Base-by-base conservation (phyloP, 257 asterid genomes). In the Gentiana macrophylla region DNA sequence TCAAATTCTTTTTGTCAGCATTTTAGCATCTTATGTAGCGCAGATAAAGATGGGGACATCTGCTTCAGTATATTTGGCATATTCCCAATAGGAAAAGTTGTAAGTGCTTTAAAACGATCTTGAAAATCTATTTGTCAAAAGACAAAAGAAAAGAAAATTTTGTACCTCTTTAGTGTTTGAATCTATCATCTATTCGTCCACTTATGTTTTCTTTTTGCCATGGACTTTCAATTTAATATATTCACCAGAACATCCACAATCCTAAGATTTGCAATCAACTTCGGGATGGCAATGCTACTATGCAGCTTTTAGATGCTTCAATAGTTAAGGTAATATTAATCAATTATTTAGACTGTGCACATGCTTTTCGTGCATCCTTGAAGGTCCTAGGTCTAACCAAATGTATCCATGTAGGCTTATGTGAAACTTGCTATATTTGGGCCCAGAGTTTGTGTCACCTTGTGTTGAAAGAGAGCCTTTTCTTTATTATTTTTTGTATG, bases 21-120 rank as follows among this genome's bases (percentile, higher is more conserved):
- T 56, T 83, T 87, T 67, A 89, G 82, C 79, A 85, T 92, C 59
- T 74, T 92, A 70, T 87, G 95, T 75, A 92, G 98, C 72, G 98
- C 86, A 66, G 97, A 92, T 72, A 77, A 62, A 71, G 93, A 77
- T 85, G 98, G 98, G 75, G 83, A 66, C 63, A 77, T 92, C 56
- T 83, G 91, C 79, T 87, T 92, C 36, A 84, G 84, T 68, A 83
- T 92, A 62, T 92, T 92, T 77, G 98, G 98, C 77, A 83, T 85
- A 75, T 92, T 92, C 70, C 94, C 82, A 59, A 77, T 92, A 49
- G 98, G 97, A 78, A 85, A 78, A 80, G 72, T 85, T 62, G 98
- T 92, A 72, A 85, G 98, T 83, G 61, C 61, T 63, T 61, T 56
- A 43, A 56, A 57, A 10, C 37, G 57, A 45, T 69, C 32, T 45